Conservation (phyloP, 257 asterid genomes). For the Lycium barbarum region DNA sequence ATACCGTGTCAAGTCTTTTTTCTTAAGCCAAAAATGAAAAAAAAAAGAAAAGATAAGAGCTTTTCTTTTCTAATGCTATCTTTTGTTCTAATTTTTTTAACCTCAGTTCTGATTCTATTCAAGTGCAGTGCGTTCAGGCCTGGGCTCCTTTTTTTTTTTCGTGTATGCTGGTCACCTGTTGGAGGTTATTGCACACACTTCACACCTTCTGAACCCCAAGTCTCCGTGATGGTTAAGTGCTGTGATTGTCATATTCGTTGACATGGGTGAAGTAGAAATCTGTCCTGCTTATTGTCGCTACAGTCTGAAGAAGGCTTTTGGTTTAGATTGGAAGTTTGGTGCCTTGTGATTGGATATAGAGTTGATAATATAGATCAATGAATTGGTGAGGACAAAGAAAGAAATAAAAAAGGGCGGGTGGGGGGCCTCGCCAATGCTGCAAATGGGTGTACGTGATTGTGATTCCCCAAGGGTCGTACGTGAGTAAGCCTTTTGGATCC, state of each 20-base stretch:
- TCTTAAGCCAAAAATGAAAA: neutral
- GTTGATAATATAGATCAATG: slow-evolving; percentile 18
- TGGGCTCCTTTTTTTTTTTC: neutral
- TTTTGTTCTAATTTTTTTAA: neutral
- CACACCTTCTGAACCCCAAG: neutral
- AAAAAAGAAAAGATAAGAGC: neutral
- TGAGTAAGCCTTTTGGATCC: slow-evolving; percentile 8
- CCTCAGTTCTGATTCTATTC: neutral
- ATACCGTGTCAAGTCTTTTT: neutral
- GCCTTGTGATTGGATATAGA: neutral
- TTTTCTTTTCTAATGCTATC: neutral
- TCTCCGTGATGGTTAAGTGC: neutral
- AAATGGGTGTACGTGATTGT: slow-evolving; percentile 9
- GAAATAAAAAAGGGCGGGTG: slow-evolving; percentile 18
- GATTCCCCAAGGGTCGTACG: neutral
- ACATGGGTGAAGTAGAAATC: neutral
- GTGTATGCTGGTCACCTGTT: neutral
- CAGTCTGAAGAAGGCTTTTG: slow-evolving; percentile 14
- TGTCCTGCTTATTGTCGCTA: slow-evolving; percentile 1
- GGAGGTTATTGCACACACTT: neutral
- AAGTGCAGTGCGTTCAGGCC: neutral
- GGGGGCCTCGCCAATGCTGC: neutral
- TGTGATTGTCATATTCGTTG: neutral
- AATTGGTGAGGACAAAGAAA: slow-evolving; percentile 10
- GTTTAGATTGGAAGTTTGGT: slow-evolving; percentile 15